Evolutionary conservation across 331 rosid species (phyloP), one percentile per base, ranked within the genome.

Genomic region (Telfairia occidentalis): DNA sequence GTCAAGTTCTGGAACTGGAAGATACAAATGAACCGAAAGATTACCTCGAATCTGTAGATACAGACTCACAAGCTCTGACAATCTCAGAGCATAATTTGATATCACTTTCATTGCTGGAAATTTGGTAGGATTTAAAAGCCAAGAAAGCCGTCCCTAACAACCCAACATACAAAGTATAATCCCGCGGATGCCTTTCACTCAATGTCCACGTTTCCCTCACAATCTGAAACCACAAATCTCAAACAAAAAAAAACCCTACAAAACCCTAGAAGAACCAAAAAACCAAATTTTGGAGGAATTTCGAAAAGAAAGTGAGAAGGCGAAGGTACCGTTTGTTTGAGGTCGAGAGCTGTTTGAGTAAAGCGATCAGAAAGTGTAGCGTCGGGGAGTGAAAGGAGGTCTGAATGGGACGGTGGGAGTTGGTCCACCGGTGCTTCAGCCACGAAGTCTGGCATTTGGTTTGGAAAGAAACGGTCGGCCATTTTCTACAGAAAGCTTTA

Each of bases 401-500:
- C 45, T 18, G 82, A 65, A 16, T 72, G 32, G 6, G 76, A 11
- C 4, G 83, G 7, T 53, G 77, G 40, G 23, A 73, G 53, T 66
- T 79, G 82, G 21, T 81, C 84, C 11, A 10, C 57, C 34, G 81
- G 58, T 23, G 60, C 45, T 78, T 90, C 96, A n/a, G 79, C 82
- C 13, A 79, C 54, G 55, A 83, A 87, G 21, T 59, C 78, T 34
- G 89, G 94, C 94, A 89, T 79, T 29, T 79, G 87, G 71, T 89
- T 90, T 7, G 78, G 89, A 71, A 87, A 92, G 87, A 83, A 92
- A 16, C 90, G 89, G 71, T 92, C 96, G 5, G 86, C 82, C 98
- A 92, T 92, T n/a, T 61, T 2, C n/a, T 28, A 38, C 9, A 58
- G 21, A 28, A 58, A 58, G 30, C 19, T 1, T 26, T n/a, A 24